phyloP scores from a whole-genome alignment of 805 yeast genomes.

The Teunomyces panamensis region DNA sequence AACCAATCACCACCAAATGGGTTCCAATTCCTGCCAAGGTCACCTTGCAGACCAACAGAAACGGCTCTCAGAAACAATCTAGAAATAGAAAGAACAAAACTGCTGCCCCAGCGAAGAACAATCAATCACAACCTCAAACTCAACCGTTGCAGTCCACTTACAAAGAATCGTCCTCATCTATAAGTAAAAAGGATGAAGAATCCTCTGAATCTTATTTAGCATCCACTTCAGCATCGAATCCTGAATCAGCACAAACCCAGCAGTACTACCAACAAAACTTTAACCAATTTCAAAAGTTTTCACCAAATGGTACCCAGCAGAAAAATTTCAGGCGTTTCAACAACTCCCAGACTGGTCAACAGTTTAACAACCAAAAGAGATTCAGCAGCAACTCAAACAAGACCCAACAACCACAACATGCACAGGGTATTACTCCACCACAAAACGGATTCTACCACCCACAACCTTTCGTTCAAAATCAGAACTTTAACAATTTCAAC shows the following conservation, averaged over 20 bases:
- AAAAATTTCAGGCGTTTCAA: constrained; percentile 28
- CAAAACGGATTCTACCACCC: constrained; percentile 31
- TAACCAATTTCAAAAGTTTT: constrained; percentile 13
- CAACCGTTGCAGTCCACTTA: constrained; percentile 1
- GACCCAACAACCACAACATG: constrained; percentile 13
- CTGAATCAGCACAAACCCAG: constrained; percentile 6
- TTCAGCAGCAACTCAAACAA: constrained; percentile 15
- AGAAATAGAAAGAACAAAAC: constrained; percentile 28
- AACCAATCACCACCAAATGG: constrained; percentile 44
- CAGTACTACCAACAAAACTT: constrained; percentile 10
- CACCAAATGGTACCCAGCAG: constrained; percentile 14
- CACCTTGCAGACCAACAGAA: constrained; percentile 36
- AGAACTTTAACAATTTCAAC: constrained; percentile 22
- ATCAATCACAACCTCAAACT: constrained; percentile 2
- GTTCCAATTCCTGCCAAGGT: constrained; percentile 45
- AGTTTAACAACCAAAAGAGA: constrained; percentile 14
- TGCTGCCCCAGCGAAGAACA: constrained; percentile 18
- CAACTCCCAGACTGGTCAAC: constrained; percentile 17
- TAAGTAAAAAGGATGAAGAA: constrained; percentile 9
- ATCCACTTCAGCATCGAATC: constrained; percentile 1
- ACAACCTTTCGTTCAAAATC: constrained; percentile 25
- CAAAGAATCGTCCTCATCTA: constrained; percentile 5
- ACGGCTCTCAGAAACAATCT: constrained; percentile 18
- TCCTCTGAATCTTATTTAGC: constrained; percentile 2
- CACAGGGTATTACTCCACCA: constrained; percentile 4